Conservation (phyloP, 805 yeast genomes). For the Kodamaea kaohsiungensis region DNA sequence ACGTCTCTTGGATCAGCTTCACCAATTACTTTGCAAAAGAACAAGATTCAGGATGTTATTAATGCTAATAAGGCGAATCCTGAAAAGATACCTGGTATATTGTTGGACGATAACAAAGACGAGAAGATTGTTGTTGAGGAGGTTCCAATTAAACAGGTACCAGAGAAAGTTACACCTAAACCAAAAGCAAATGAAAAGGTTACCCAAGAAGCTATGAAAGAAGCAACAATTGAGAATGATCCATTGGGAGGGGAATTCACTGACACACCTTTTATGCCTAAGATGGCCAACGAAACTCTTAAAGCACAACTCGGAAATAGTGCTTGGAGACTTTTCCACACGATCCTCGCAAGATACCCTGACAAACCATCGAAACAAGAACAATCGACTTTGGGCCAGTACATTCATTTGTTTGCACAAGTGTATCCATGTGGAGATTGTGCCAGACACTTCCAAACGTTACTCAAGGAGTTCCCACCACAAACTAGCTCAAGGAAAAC, state of each 20-base stretch:
- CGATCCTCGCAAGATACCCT: slow-evolving; percentile 89
- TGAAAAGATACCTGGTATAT: not conserved
- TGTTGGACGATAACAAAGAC: not conserved
- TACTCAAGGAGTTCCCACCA: slow-evolving; percentile 77
- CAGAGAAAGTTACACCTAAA: not conserved
- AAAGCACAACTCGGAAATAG: slow-evolving; percentile 87
- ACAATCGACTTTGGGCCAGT: slow-evolving; percentile 59
- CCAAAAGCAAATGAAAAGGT: not conserved
- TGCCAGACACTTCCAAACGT: slow-evolving; percentile 81
- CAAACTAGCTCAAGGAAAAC: slow-evolving; percentile 72
- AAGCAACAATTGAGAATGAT: not conserved
- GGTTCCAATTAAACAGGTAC: not conserved
- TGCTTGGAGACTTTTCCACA: slow-evolving; percentile 89
- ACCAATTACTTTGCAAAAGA: slow-evolving; percentile 22
- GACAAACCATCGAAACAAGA: slow-evolving; percentile 71
- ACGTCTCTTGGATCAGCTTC: slow-evolving; percentile 21
- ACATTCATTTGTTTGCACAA: slow-evolving; percentile 76
- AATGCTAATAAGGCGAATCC: not conserved
- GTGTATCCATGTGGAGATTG: slow-evolving; percentile 98
- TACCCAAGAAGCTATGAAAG: not conserved
- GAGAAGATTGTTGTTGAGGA: not conserved
- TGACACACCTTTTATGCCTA: slow-evolving; percentile 74
- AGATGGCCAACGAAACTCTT: slow-evolving; percentile 83
- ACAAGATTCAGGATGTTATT: slow-evolving; percentile 7
- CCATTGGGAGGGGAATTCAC: slow-evolving; percentile 9